phyloP scores from a whole-genome alignment of 805 yeast species.

The Hanseniaspora mollemarum region DNA sequence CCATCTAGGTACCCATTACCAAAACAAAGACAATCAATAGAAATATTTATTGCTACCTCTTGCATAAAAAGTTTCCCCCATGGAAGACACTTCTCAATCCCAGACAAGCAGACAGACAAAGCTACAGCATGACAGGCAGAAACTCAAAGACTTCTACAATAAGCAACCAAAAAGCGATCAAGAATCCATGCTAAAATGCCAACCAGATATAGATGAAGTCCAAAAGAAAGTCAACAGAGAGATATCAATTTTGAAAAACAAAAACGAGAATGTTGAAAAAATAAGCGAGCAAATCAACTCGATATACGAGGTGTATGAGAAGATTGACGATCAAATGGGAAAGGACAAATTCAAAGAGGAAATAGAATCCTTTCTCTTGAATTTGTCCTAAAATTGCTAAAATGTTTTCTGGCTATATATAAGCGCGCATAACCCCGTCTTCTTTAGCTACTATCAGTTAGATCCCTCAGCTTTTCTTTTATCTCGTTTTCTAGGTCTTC shows the following conservation, averaged over 20 bases:
- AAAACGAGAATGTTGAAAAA: background rate
- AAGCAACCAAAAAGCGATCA: background rate
- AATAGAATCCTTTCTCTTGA: background rate
- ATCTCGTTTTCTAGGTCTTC: background rate
- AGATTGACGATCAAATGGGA: conserved; percentile 1
- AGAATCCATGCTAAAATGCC: background rate
- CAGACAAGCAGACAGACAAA: conserved; percentile 2
- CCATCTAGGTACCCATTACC: too few species aligned
- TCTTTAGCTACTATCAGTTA: background rate
- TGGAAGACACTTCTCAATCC: too few species aligned
- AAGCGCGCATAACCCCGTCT: too few species aligned
- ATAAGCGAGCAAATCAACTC: background rate
- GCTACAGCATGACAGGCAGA: conserved; percentile 12
- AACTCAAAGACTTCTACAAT: conserved; percentile 10
- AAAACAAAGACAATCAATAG: background rate
- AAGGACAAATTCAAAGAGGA: background rate
- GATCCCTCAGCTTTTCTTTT: background rate
- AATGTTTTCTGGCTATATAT: too few species aligned
- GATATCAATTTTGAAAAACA: background rate
- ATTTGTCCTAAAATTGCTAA: too few species aligned
- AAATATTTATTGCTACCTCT: too few species aligned
- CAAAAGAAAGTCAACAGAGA: background rate
- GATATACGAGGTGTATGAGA: background rate
- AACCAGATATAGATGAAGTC: conserved; percentile 1
- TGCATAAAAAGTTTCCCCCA: too few species aligned